A percentile compares a stretch with the other conserved stretches of the same genome.
Evolutionary conservation across 441 rosid genomes (phyloP).

Genomic region (Croton laevigatus): DNA sequence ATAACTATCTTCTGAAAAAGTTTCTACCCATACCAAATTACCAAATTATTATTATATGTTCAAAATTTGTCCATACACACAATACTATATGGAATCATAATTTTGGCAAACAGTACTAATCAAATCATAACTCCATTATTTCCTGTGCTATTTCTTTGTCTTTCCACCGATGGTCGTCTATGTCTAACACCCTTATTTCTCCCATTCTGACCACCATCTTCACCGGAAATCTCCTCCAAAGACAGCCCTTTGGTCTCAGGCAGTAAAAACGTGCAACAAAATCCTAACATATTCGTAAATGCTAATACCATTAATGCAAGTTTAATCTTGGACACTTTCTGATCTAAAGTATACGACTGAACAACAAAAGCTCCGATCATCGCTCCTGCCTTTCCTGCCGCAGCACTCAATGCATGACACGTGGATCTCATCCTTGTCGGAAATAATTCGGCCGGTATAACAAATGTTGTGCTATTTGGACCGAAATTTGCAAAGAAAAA

Average conservation of each 20-base stretch:
- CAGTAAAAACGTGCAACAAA: constrained; percentile 42
- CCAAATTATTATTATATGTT: no score
- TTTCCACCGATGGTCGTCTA: not conserved
- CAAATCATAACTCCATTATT: no score
- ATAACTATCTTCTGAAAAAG: no score
- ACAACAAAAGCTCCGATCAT: constrained; percentile 43
- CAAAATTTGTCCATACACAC: no score
- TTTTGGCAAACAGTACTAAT: not conserved
- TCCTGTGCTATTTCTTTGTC: not conserved
- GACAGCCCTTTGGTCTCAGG: constrained; percentile 48
- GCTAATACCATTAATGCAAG: constrained; percentile 36
- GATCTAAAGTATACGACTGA: constrained; percentile 33
- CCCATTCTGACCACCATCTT: constrained; percentile 29
- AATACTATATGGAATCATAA: no score
- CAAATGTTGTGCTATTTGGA: constrained; percentile 48
- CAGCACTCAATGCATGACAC: constrained; percentile 53
- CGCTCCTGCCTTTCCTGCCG: constrained; percentile 53
- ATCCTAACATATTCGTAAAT: constrained; percentile 48
- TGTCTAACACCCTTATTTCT: constrained; percentile 5
- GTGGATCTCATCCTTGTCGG: constrained; percentile 51
- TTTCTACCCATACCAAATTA: no score
- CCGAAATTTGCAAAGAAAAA: constrained; percentile 61
- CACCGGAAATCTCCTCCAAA: constrained; percentile 53
- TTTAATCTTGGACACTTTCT: constrained; percentile 3
- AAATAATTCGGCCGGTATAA: constrained; percentile 50